Conservation (phyloP, 305 asterid species). For the Coffea humblotiana region DNA sequence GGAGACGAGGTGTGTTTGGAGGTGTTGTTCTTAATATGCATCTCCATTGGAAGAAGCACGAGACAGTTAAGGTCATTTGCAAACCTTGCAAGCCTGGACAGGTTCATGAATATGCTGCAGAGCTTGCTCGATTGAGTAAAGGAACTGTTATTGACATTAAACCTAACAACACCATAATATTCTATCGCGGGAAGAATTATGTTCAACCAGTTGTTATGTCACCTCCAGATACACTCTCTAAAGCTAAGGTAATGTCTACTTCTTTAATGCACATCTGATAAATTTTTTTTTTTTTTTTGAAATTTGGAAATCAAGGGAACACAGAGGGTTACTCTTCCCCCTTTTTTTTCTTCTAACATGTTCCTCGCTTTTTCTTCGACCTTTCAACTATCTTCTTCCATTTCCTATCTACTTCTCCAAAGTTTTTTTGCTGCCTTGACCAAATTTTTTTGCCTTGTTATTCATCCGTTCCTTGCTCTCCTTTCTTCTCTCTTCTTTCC, state of each 20-base stretch:
- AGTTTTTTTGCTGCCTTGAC: background rate
- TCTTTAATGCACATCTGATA: background rate
- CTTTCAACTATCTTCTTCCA: background rate
- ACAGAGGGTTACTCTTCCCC: background rate
- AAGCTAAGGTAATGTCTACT: constrained; percentile 66
- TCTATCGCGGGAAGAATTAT: constrained; percentile 88
- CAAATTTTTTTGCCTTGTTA: background rate
- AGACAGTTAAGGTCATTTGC: constrained; percentile 86
- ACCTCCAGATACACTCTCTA: constrained; percentile 84
- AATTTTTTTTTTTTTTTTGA: background rate
- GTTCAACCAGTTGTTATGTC: constrained; percentile 87
- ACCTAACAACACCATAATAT: constrained; percentile 64
- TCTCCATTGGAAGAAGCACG: constrained; percentile 96
- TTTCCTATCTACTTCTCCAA: background rate
- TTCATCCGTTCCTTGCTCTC: background rate
- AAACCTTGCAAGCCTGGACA: constrained; percentile 93
- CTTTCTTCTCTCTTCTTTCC: background rate
- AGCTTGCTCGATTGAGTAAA: constrained; percentile 79
- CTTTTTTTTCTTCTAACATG: background rate
- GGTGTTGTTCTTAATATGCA: constrained; percentile 98
- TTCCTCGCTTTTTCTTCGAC: background rate
- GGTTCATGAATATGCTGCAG: constrained; percentile 73
- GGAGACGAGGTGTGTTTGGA: constrained; percentile 96
- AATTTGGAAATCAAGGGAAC: background rate
- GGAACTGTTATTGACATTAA: constrained; percentile 74